phyloP scores from a whole-genome alignment of 257 asterid genomes.

The Solanum sejunctum region DNA sequence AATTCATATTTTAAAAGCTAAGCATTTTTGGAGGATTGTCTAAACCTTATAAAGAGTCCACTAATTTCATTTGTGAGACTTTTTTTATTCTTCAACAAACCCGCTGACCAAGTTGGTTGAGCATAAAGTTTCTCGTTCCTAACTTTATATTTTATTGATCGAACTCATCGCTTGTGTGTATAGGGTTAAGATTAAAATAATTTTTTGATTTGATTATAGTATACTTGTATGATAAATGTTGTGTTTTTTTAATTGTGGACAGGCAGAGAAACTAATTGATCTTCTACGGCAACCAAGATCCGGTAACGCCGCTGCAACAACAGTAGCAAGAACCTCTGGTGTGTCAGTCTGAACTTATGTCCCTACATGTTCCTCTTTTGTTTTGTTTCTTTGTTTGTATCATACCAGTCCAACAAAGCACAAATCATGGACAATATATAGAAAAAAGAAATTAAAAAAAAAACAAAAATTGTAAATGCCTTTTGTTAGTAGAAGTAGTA shows the following conservation, averaged over 20 bases:
- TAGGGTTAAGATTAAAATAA: background rate
- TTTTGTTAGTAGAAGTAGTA: background rate
- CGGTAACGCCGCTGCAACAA: conserved; percentile 41
- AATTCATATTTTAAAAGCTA: no score
- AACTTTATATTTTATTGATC: no score
- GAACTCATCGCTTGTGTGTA: no score
- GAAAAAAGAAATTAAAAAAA: background rate
- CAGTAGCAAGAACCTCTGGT: conserved; percentile 34
- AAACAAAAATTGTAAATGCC: conserved; percentile 1
- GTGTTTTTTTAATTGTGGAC: conserved; percentile 18
- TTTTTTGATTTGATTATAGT: background rate
- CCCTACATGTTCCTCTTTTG: conserved; percentile 13
- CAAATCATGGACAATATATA: background rate
- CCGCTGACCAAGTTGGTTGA: no score
- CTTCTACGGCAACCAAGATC: conserved; percentile 89
- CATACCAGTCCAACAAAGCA: background rate
- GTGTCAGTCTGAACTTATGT: conserved; percentile 22
- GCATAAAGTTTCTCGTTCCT: no score
- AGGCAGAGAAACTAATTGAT: conserved; percentile 79
- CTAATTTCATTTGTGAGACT: no score
- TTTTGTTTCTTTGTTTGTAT: background rate
- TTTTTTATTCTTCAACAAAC: no score
- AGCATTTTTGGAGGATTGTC: no score
- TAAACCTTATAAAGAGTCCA: no score
- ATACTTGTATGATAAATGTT: background rate